A percentile compares a stretch with the other conserved stretches of the same genome.
Conservation (phyloP, 2,329 filamentous ascomycete species). For the Ceratocystis eucalypticola region DNA sequence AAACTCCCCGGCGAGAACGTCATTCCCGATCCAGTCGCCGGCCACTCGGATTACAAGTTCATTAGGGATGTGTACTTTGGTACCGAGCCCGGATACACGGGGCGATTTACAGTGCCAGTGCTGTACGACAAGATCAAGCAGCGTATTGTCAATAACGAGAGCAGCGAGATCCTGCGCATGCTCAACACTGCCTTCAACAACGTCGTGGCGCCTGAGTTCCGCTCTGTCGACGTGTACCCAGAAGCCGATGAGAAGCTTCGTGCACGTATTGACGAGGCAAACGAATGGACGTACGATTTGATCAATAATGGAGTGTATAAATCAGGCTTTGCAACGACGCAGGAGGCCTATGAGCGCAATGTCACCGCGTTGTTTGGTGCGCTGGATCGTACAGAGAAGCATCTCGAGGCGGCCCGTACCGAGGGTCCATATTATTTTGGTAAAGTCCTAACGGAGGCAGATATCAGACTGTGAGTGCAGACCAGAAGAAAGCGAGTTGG, state of each 20-base stretch:
- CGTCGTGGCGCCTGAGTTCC: conserved; percentile 46
- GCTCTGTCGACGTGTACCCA: conserved; percentile 54
- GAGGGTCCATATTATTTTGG: conserved; percentile 63
- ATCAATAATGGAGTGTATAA: conserved; percentile 64
- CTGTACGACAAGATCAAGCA: conserved; percentile 66
- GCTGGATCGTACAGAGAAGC: conserved; percentile 61
- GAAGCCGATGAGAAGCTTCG: conserved; percentile 35
- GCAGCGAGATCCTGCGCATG: conserved; percentile 86
- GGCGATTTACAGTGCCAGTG: conserved; percentile 77
- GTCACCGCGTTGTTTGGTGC: conserved; percentile 58
- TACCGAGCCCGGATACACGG: conserved; percentile 55
- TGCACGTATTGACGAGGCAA: conserved; percentile 57
- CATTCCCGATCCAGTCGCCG: conserved; percentile 53
- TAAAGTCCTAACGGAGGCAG: conserved; percentile 61
- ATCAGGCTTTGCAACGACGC: conserved; percentile 71
- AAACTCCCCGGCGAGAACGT: conserved; percentile 46
- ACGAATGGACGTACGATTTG: conserved; percentile 65
- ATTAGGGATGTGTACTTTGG: conserved; percentile 70
- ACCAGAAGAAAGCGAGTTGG: not conserved
- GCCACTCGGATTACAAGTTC: conserved; percentile 54
- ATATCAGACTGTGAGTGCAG: conserved; percentile 51
- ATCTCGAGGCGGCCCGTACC: conserved; percentile 38
- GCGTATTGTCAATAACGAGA: conserved; percentile 82
- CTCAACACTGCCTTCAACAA: conserved; percentile 65
- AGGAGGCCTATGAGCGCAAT: conserved; percentile 68